phyloP scores from a whole-genome alignment of 805 yeast genomes.

The Yarrowia osloensis region DNA sequence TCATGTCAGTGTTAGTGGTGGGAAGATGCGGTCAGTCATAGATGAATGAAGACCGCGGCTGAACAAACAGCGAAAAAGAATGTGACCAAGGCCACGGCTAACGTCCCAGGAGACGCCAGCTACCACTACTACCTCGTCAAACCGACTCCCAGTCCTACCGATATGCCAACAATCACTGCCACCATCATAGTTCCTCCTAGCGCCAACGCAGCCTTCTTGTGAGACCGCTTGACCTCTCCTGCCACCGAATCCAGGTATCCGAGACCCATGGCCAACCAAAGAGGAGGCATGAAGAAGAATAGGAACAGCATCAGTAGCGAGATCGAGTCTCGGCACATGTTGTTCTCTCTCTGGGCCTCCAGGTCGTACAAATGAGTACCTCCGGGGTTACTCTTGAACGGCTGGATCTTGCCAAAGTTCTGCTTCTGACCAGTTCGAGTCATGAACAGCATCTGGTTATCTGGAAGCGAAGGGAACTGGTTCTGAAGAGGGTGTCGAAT shows the following conservation, averaged over 20 bases:
- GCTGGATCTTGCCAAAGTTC: slow-evolving; percentile 11
- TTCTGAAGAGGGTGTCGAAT: slow-evolving; percentile 25
- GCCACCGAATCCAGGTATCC: slow-evolving; percentile 43
- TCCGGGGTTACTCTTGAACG: slow-evolving; percentile 3
- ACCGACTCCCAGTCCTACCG: slow-evolving; percentile 28
- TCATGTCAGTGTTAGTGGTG: too few relatives aligned
- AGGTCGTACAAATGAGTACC: slow-evolving; percentile 20
- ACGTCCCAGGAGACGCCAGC: not conserved
- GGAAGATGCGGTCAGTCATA: not conserved
- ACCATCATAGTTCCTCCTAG: slow-evolving; percentile 37
- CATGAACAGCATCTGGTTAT: slow-evolving; percentile 25
- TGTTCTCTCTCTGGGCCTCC: slow-evolving; percentile 7
- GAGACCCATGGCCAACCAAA: slow-evolving; percentile 45
- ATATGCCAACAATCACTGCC: slow-evolving; percentile 24
- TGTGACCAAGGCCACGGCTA: not conserved
- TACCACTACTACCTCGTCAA: slow-evolving; percentile 4
- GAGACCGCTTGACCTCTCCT: slow-evolving; percentile 41
- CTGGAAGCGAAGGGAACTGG: slow-evolving; percentile 26
- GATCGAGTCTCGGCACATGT: slow-evolving; percentile 20
- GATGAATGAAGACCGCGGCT: not conserved
- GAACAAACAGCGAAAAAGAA: not conserved
- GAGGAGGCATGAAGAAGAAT: slow-evolving; percentile 43
- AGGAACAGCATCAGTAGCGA: slow-evolving; percentile 13
- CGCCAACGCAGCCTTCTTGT: slow-evolving; percentile 41
- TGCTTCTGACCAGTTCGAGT: slow-evolving; percentile 19